Conservation (phyloP, 202 grass and related monocot species). For the Eragrostis tef region DNA sequence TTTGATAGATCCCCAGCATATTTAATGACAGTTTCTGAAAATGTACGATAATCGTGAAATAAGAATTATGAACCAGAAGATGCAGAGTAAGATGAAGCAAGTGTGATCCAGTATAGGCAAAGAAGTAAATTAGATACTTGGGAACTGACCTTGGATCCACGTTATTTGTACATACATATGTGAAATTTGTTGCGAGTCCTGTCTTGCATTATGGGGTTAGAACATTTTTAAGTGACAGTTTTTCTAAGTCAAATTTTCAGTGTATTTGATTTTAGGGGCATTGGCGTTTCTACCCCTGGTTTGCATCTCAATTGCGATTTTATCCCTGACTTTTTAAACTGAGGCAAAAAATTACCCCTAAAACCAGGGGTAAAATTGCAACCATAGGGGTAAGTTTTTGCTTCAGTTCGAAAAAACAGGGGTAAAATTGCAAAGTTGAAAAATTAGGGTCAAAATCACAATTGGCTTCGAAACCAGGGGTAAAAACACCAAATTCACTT, state of each 20-base stretch:
- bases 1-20: background rate
- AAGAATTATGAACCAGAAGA: slow-evolving; percentile 1
- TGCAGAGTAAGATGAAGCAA: background rate
- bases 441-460: too few relatives aligned
- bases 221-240: background rate
- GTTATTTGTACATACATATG: background rate
- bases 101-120: too few relatives aligned
- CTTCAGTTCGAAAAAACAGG: too few relatives aligned
- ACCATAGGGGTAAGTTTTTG: too few relatives aligned
- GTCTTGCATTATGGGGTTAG: background rate
- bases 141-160: background rate
- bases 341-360: too few relatives aligned
- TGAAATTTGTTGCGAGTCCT: background rate
- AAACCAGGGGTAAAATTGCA: too few relatives aligned
- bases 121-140: background rate
- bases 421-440: too few relatives aligned
- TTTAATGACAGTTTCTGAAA: background rate
- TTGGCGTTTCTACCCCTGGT: too few relatives aligned
- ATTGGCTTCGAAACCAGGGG: too few relatives aligned
- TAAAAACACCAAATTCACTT: too few relatives aligned
- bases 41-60: background rate
- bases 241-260: background rate
- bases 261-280: background rate
- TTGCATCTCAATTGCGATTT: too few relatives aligned
- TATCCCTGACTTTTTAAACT: too few relatives aligned